These are phyloP conservation scores for Pyricularia sp. DNA, from an alignment of 2,329 filamentous ascomycete genomes.

Conservation along the genomic window DNA sequence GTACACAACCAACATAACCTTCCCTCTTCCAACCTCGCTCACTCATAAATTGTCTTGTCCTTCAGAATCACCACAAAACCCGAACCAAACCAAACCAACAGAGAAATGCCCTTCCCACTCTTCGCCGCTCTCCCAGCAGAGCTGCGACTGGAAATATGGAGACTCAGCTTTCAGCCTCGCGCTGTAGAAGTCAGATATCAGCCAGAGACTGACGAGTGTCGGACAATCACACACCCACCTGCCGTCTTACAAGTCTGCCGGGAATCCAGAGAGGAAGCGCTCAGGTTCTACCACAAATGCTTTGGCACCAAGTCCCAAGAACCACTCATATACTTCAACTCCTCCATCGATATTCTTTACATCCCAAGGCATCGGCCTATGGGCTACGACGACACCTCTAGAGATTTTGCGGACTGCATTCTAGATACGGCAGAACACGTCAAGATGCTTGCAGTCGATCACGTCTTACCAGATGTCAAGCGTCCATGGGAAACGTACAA, in stretches of 20 bases:
- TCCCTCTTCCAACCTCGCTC: background rate
- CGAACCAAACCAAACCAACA: background rate
- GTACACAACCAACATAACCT: no score
- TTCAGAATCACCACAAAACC: background rate
- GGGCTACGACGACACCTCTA: constrained; percentile 29
- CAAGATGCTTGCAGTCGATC: constrained; percentile 32
- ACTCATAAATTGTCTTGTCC: background rate
- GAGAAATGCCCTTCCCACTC: constrained; percentile 13
- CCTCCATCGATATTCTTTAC: constrained; percentile 27
- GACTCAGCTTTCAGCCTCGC: constrained; percentile 23
- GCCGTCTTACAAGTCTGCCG: constrained; percentile 28
- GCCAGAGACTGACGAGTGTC: constrained; percentile 23
- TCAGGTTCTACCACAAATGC: constrained; percentile 25
- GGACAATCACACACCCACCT: constrained; percentile 26
- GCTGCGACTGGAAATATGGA: constrained; percentile 31
- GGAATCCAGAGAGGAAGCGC: constrained; percentile 32
- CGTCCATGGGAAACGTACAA: constrained; percentile 42
- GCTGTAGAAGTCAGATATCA: constrained; percentile 31
- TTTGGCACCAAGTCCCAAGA: constrained; percentile 23
- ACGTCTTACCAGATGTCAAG: constrained; percentile 31
- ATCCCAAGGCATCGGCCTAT: constrained; percentile 26
- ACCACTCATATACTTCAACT: constrained; percentile 26
- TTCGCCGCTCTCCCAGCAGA: constrained; percentile 27
- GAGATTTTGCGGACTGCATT: constrained; percentile 30
- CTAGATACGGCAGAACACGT: constrained; percentile 22